Percentiles rank a stretch among this genome's conserved stretches.
Evolutionary conservation across 768 basidiomycete genomes (phyloP).

Genomic region (Trametes punicea): DNA sequence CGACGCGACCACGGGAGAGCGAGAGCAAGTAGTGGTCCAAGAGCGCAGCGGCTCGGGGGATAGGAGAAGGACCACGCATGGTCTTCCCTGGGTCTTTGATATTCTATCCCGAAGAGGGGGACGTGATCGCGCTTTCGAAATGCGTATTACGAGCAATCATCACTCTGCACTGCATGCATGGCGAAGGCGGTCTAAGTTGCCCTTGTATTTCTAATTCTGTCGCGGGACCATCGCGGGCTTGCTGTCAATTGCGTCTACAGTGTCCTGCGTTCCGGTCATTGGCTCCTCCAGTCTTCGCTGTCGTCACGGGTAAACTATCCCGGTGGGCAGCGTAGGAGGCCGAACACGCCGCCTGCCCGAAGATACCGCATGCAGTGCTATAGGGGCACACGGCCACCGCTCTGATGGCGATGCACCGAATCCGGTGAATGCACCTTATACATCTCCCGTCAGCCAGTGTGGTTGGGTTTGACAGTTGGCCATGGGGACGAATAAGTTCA

Average conservation of each 20-base stretch:
- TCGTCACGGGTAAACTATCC: not conserved
- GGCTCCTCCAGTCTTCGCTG: not conserved
- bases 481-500: too few species aligned
- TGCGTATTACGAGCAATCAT: too few species aligned
- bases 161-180: too few species aligned
- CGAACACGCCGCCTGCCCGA: not conserved
- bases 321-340: not conserved
- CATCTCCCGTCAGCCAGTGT: too few species aligned
- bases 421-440: too few species aligned
- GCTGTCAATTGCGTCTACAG: not conserved
- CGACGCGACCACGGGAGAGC: not conserved
- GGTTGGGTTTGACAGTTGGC: too few species aligned
- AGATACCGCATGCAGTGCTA: not conserved
- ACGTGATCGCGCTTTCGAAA: too few species aligned
- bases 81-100: conserved; percentile 5
- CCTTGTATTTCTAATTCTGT: too few species aligned
- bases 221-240: too few species aligned
- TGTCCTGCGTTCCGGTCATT: not conserved
- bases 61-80: not conserved
- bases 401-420: not conserved
- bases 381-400: not conserved
- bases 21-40: not conserved
- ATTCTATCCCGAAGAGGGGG: conserved; percentile 2
- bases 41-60: not conserved
- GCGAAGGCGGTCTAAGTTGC: too few species aligned